These are phyloP conservation scores for Euphorbia lathyris DNA, from an alignment of 345 rosid genomes.

Conservation along the genomic window DNA sequence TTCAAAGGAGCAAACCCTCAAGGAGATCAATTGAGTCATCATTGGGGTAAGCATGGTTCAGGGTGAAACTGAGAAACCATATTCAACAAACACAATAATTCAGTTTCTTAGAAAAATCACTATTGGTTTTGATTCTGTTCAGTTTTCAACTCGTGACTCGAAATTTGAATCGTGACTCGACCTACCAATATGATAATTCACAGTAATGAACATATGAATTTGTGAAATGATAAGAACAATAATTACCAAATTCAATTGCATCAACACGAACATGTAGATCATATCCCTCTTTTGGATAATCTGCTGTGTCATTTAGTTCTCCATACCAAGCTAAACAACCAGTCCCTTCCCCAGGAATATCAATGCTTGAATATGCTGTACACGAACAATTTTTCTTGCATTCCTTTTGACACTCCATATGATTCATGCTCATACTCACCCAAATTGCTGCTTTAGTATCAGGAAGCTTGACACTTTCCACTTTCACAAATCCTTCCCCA, in stretches of 20 bases:
- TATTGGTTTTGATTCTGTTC: too few species aligned
- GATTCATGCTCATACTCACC: slow-evolving; percentile 1
- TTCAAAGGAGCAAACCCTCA: too few species aligned
- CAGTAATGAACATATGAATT: too few species aligned
- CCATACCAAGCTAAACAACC: slow-evolving; percentile 23
- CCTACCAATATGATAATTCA: too few species aligned
- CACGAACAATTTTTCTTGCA: slow-evolving; percentile 13
- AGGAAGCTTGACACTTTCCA: slow-evolving; percentile 7
- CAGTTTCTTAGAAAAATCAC: too few species aligned
- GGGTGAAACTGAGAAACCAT: too few species aligned
- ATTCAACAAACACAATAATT: too few species aligned
- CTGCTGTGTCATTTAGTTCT: slow-evolving; percentile 14
- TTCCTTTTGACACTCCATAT: not conserved
- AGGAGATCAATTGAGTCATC: too few species aligned
- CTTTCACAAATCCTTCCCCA: slow-evolving; percentile 8
- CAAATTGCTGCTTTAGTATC: not conserved
- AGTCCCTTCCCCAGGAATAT: not conserved
- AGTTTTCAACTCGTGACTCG: too few species aligned
- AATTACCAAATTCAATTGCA: slow-evolving; percentile 48
- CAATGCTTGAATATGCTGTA: not conserved
- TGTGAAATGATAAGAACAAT: not conserved
- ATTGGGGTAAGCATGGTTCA: too few species aligned
- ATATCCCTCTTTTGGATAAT: slow-evolving; percentile 30
- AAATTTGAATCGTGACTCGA: too few species aligned
- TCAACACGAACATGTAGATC: slow-evolving; percentile 47